Evolutionary conservation across 495 filamentous ascomycete species (phyloP), one percentile per base, ranked within the genome.

Genomic region (Beverwykella pulmonaria): DNA sequence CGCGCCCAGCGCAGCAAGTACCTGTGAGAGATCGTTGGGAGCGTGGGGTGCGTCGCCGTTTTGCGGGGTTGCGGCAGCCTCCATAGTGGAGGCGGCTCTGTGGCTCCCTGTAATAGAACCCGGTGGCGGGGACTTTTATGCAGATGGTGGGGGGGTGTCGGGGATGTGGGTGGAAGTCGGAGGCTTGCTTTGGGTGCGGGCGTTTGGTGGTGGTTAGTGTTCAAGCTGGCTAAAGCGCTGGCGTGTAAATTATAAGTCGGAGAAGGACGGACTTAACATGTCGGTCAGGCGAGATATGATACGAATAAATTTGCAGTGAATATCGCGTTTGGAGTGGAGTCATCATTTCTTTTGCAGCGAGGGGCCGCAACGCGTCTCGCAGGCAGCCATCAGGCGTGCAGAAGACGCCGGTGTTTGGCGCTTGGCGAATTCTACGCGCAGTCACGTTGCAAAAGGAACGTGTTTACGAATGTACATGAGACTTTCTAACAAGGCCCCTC

Each of bases 1-100:
- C 63, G 93, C 85, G 50, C 93, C 83, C 59, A 99, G 83, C 26
- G 95, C 94, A 59, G 88, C 83, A 74, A 91, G 83, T 56, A 98
- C 92, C 71, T 82, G 83, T 9, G 81, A 77, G 69, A 82, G 66
- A 41, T 73, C 73, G 50, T 59, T 53, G 39, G 39, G 39, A 12
- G 39, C 39, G 39, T 44, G 39, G 39, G 39, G 39, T 1, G 55
- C 41, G 46, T 29, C 15, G 54, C 32, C 50, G 58, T 34, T 32
- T 30, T 61, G 61, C 27, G 32, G 22, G 55, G 36, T 34, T 26
- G 34, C 65, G 55, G 53, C 59, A 53, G 32, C 36, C 27, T 65
- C 54, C 65, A 68, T 71, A 25, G 44, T 59, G 53, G 59, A 47
- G 55, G 65, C 61, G 69, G 60, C 57, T 61, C 56, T 52, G 69